Evolutionary conservation across 2,329 filamentous ascomycete genomes (phyloP), one percentile per base, ranked within the genome.

Genomic region (Aspergillus fijiensis): DNA sequence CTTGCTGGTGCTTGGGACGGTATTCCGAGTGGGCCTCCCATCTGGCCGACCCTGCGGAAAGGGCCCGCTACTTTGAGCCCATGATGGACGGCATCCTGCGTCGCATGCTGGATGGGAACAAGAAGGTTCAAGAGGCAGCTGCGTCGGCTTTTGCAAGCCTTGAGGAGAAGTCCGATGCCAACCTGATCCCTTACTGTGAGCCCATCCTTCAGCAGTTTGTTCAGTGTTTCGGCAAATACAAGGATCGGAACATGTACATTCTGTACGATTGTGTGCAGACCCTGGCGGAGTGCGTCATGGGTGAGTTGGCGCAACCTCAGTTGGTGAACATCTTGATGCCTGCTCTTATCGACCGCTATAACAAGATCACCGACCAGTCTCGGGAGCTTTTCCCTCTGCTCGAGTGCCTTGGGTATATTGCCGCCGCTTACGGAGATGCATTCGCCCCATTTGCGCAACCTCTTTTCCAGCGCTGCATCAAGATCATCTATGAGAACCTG

Each of bases 261-360:
- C 85, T 99, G 35, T 99, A 99, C 79, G 95, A 99, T 78, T 98
- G 95, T 75, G 91, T 99, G 35, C 95, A 99, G 79, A 99, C 95
- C 0, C 82, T 99, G 59, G 95, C 95, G 3, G 95, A 99, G 76
- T 89, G 92, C 71, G 89, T 98, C 57, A 92, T 92, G 11, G 87
- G 89, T 6, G 87, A 89, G 35, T 82, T 99, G 65, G 89, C 92
- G n/a, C 84, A 87, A 62, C 89, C 89, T 6, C 86, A 93, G 55
- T 85, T 96, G n/a, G 87, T 93, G 47, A 85, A 89, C 63, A 84
- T 92, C 67, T 83, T 99, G 60, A 98, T 99, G 94, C 93, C 95
- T 25, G 91, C 92, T 12, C 83, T 99, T 50, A 93, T 97, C 65
- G 83, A 89, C 63, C 86, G 95, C 62, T 99, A 95, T 87, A 88